Percentiles rank a stretch among this genome's conserved stretches.
Conservation (phyloP, 2,329 filamentous ascomycete genomes). For the Coniochaeta sp. region DNA sequence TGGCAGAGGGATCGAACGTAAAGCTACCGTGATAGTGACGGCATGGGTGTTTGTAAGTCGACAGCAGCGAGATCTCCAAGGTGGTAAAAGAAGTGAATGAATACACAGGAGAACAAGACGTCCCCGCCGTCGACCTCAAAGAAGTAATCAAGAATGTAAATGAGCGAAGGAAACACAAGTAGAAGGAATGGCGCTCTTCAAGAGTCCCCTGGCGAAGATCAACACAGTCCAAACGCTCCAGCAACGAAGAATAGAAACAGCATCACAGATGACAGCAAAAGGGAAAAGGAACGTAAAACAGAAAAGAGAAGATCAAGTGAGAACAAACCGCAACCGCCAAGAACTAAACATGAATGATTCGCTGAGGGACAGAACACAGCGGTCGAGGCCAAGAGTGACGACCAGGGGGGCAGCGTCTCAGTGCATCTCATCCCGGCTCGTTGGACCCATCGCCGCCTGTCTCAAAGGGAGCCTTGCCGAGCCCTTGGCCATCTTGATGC, state of each 20-base stretch:
- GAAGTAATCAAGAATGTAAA: background rate
- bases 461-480: background rate
- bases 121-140: background rate
- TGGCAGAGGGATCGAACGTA: slow-evolving; percentile 11
- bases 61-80: slow-evolving; percentile 1
- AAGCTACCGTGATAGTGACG: slow-evolving; percentile 9
- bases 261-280: background rate
- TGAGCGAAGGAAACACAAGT: background rate
- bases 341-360: background rate
- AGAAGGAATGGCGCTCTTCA: slow-evolving; percentile 4
- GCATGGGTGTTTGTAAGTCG: slow-evolving; percentile 7
- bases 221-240: background rate
- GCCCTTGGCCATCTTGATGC: background rate
- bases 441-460: background rate
- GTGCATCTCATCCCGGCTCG: background rate
- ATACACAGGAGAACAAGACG: slow-evolving; percentile 3
- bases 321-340: background rate
- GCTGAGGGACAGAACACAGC: background rate
- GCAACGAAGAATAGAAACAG: background rate
- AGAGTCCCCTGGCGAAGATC: slow-evolving; percentile 1
- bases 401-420: background rate
- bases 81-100: slow-evolving; percentile 2
- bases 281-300: background rate
- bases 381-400: background rate
- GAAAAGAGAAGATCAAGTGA: background rate